These are phyloP conservation scores for Astrephomene gubernaculifera DNA, from an alignment of 139 green algal species.

Conservation along the genomic window DNA sequence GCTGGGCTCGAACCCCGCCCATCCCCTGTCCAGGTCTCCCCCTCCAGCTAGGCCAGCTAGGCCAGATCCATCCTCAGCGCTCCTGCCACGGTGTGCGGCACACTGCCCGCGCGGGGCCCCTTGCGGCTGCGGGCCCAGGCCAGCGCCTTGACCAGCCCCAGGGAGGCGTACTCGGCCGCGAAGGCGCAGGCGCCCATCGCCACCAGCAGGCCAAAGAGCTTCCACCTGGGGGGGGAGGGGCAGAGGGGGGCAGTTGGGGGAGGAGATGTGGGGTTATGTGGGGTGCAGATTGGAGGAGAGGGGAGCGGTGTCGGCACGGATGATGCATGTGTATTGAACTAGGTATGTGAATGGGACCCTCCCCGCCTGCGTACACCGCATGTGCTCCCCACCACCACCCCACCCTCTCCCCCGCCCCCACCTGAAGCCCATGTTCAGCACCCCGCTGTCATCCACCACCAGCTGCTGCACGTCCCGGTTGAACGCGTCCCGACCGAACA, in stretches of 20 bases:
- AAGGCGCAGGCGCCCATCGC: conserved; percentile 42
- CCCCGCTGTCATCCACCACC: conserved; percentile 47
- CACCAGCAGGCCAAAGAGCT: conserved; percentile 50
- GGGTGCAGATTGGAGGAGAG: neutral
- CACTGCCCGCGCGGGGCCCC: neutral
- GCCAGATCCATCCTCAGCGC: neutral
- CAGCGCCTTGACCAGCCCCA: neutral
- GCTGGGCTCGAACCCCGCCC: too few species aligned
- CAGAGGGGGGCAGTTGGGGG: neutral
- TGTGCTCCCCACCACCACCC: neutral
- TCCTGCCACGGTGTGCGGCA: neutral
- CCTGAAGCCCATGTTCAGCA: conserved; percentile 35
- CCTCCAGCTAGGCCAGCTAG: too few species aligned
- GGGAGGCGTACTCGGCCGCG: conserved; percentile 36
- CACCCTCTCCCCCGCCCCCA: neutral
- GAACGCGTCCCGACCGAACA: conserved; percentile 60
- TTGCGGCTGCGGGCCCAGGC: neutral
- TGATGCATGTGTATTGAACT: too few species aligned
- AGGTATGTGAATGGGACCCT: too few species aligned
- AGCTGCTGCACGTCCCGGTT: conserved; percentile 59
- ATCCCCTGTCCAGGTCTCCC: too few species aligned
- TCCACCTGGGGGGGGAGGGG: neutral
- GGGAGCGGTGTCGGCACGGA: too few species aligned
- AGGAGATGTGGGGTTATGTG: neutral
- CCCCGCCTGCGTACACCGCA: neutral